These are phyloP conservation scores for Paraglomus occultum DNA, from an alignment of 192 early-diverging fungal genomes.

Conservation along the genomic window DNA sequence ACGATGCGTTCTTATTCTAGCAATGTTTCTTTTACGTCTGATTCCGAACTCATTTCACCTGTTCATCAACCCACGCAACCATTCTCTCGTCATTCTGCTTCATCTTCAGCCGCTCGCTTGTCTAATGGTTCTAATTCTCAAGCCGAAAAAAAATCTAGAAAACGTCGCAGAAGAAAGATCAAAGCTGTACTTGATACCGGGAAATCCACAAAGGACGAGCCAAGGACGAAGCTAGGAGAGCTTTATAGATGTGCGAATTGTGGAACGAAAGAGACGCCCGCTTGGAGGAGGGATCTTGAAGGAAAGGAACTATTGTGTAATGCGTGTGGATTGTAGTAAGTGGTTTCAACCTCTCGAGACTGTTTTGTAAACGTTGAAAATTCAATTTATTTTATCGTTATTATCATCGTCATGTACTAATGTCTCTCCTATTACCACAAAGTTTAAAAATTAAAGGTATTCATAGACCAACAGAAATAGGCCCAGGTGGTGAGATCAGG, in stretches of 20 bases:
- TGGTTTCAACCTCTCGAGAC: not conserved
- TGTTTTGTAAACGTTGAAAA: too few relatives aligned
- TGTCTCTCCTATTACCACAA: not conserved
- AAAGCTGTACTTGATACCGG: too few relatives aligned
- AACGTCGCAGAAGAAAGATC: too few relatives aligned
- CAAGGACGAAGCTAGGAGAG: not conserved
- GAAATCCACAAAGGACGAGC: too few relatives aligned
- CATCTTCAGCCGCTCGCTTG: too few relatives aligned
- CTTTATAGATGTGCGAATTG: conserved; percentile 23
- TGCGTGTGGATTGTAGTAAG: conserved; percentile 26
- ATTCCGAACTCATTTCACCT: too few relatives aligned
- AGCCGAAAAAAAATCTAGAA: too few relatives aligned
- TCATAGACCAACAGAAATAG: conserved; percentile 29
- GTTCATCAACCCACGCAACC: too few relatives aligned
- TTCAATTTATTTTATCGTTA: not conserved
- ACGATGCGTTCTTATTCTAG: too few relatives aligned
- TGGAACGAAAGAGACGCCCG: conserved; percentile 21
- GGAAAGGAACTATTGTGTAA: conserved; percentile 24
- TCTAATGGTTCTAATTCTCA: too few relatives aligned
- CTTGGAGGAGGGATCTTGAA: conserved; percentile 27
- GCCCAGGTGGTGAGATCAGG: conserved; percentile 20
- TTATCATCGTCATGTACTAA: not conserved
- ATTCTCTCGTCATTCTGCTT: too few relatives aligned
- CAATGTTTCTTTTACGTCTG: too few relatives aligned
- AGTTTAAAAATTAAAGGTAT: conserved; percentile 27